These are phyloP conservation scores for Epichloe aotearoae DNA, from an alignment of 2,329 filamentous ascomycete species.

Conservation along the genomic window DNA sequence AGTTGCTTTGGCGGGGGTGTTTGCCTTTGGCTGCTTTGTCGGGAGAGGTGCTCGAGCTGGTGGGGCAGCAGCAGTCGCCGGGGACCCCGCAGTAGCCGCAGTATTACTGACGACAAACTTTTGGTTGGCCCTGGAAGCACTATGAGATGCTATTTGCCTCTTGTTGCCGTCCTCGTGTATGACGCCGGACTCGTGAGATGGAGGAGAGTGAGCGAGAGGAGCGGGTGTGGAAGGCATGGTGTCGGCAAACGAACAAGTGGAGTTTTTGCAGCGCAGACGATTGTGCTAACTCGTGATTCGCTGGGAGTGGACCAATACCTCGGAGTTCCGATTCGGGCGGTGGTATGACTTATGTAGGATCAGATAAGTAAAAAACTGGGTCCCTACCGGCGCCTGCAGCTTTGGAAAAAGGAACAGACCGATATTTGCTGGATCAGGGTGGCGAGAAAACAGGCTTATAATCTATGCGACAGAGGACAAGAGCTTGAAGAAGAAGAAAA, in stretches of 20 bases:
- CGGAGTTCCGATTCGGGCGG: conserved; percentile 15
- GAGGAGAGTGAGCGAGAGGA: conserved; percentile 11
- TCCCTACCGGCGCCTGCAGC: background rate
- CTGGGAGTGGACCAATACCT: conserved; percentile 7
- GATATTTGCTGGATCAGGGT: background rate
- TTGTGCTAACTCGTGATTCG: conserved; percentile 5
- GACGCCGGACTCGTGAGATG: background rate
- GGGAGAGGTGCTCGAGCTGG: conserved; percentile 13
- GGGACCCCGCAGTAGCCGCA: conserved; percentile 4
- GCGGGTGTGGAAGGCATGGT: conserved; percentile 13
- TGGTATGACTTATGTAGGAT: conserved; percentile 4
- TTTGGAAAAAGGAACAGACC: background rate
- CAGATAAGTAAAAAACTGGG: conserved; percentile 3
- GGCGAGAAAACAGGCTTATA: background rate
- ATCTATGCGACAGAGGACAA: too few species aligned
- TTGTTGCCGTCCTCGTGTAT: background rate
- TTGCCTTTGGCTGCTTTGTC: conserved; percentile 8
- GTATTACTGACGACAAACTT: conserved; percentile 8
- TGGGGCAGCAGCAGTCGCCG: conserved; percentile 9
- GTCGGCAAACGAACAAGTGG: conserved; percentile 5
- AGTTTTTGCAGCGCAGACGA: conserved; percentile 6
- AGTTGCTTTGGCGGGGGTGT: conserved; percentile 14
- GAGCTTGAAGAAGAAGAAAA: background rate
- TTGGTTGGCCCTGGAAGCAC: background rate
- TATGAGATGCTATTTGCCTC: conserved; percentile 2